Evolutionary conservation across 1,284 basidiomycete genomes (phyloP), one percentile per base, ranked within the genome.

Genomic region (Boletus smithii): DNA sequence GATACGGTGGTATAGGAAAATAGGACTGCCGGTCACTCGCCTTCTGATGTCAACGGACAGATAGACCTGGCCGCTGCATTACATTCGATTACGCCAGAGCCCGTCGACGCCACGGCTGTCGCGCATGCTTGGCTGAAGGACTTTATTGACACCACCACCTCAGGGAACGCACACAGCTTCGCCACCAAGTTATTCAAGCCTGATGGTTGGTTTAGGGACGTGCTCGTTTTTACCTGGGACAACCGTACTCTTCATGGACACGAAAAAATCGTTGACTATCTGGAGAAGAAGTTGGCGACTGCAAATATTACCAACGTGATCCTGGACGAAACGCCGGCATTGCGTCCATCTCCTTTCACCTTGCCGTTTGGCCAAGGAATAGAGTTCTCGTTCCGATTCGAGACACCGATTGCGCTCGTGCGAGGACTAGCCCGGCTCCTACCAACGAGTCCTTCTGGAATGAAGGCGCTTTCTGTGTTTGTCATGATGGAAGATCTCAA

Each of bases 401-500:
- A 46, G 38, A 46, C 44, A 14, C 44, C 44, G 3, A 29, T 46
- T 8, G 44, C 44, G 10, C n/a, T 42, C n/a, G 38, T 13, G n/a
- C 36, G 44, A 14, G 44, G 44, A 6, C n/a, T 27, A 13, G 24
- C 10, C 10, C 36, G 44, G 16, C 31, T 46, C 8, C 18, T 46
- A 14, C 24, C 31, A n/a, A 42, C 30, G 4, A 14, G 14, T 26
- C 9, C 27, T 8, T 16, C n/a, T 27, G 31, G 16, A 32, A 26
- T 33, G 44, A 46, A 42, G 44, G 44, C 44, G 7, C 23, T 46
- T 4, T 46, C 44, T 11, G 17, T 46, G n/a, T 42, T 42, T 27
- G 30, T 46, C 17, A 46, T 20, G 44, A 39, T 46, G 44, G 23
- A 42, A 27, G 44, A 46, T 16, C 44, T 46, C 24, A 46, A 46